Evolutionary conservation across 768 basidiomycete genomes (phyloP).

Genomic region (Hygrocybe punicea): DNA sequence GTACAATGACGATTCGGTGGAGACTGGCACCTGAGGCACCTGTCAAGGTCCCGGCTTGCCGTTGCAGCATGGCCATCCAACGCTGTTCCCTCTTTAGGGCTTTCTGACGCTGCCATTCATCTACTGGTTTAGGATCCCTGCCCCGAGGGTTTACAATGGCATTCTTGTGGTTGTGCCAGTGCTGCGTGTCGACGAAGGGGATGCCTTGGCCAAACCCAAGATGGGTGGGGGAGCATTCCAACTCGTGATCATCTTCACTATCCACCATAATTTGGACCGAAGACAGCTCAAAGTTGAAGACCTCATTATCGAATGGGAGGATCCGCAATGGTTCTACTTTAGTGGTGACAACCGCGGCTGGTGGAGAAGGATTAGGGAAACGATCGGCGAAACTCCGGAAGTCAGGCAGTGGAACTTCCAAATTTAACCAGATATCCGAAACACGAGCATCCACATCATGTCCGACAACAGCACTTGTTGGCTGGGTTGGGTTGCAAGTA

Average conservation of each 20-base stretch:
- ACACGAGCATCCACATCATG: conserved; percentile 3
- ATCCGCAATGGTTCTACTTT: conserved; percentile 16
- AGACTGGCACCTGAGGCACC: conserved; percentile 57
- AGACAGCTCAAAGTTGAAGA: conserved; percentile 28
- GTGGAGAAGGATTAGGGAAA: conserved; percentile 14
- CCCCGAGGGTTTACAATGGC: conserved; percentile 56
- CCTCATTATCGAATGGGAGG: conserved; percentile 40
- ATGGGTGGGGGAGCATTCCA: conserved; percentile 14
- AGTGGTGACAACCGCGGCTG: background rate
- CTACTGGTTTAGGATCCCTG: conserved; percentile 28
- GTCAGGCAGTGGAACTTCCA: conserved; percentile 15
- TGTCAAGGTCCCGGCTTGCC: conserved; percentile 59
- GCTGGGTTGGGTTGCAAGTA: conserved; percentile 21
- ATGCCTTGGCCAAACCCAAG: conserved; percentile 41
- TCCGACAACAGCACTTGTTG: conserved; percentile 31
- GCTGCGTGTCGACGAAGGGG: conserved; percentile 48
- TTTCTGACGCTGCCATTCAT: conserved; percentile 37
- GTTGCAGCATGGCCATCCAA: conserved; percentile 54
- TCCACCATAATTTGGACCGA: conserved; percentile 18
- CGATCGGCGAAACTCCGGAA: conserved; percentile 20
- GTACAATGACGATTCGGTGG: conserved; percentile 51
- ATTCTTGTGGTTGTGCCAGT: conserved; percentile 55
- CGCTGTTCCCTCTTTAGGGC: conserved; percentile 48
- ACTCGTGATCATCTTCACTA: conserved; percentile 8
- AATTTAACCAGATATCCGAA: conserved; percentile 24